Evolutionary conservation across 345 rosid genomes (phyloP).

Genomic region (Salix viminalis): DNA sequence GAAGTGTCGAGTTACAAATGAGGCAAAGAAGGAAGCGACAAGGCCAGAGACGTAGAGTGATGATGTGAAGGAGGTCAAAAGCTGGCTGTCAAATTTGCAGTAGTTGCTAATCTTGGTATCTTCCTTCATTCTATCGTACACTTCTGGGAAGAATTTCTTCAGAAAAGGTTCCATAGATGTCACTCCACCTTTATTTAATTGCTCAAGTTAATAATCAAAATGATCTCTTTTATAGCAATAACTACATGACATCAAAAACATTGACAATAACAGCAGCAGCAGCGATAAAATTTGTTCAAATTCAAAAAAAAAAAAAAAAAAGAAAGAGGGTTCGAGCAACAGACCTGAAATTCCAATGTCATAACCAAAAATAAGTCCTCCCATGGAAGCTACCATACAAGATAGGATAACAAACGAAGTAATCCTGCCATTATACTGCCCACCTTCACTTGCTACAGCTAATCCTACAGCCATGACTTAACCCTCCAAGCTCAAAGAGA

Average conservation of each 20-base stretch:
- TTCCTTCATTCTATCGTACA: conserved; percentile 44
- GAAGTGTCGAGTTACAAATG: conserved; percentile 41
- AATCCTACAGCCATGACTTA: conserved; percentile 47
- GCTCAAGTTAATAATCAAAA: background rate
- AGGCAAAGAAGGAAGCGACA: conserved; percentile 57
- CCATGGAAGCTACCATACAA: conserved; percentile 75
- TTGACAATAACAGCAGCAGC: background rate
- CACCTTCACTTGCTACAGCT: conserved; percentile 17
- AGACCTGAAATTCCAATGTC: conserved; percentile 84
- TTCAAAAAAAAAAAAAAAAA: no score
- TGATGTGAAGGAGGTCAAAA: conserved; percentile 70
- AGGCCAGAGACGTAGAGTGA: conserved; percentile 73
- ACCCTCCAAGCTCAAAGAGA: background rate
- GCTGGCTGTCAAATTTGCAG: conserved; percentile 67
- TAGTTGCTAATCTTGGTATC: conserved; percentile 54
- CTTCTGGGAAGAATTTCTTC: conserved; percentile 50
- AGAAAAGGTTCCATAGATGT: conserved; percentile 76
- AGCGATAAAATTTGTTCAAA: background rate
- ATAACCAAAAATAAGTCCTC: conserved; percentile 84
- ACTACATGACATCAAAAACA: no score
- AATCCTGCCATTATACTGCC: conserved; percentile 43
- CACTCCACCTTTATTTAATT: conserved; percentile 52
- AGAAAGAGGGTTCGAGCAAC: background rate
- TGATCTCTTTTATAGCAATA: no score
- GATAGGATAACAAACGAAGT: conserved; percentile 59